Conservation (phyloP, 495 filamentous ascomycete genomes). For the Aspergillus sparsus region DNA sequence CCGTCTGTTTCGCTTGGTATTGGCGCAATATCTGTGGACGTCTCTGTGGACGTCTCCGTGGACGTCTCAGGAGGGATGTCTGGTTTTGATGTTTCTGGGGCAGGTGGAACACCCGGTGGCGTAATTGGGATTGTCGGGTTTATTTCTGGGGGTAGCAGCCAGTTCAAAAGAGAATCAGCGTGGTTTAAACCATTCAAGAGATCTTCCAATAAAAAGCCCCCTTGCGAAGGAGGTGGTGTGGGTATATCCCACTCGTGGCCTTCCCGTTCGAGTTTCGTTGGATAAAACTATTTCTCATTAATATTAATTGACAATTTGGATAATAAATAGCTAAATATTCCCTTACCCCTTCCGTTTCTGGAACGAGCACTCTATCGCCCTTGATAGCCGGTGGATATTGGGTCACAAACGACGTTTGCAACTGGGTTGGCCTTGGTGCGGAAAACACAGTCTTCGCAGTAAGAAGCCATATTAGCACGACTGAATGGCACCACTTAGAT, state of each 20-base stretch:
- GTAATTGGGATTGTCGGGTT: neutral
- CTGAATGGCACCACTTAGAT: slow-evolving; percentile 26
- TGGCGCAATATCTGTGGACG: neutral
- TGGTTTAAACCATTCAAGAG: slow-evolving; percentile 30
- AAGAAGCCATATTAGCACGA: slow-evolving; percentile 43
- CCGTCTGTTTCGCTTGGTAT: neutral
- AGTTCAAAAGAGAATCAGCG: slow-evolving; percentile 26
- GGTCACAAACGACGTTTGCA: slow-evolving; percentile 33
- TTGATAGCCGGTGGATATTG: slow-evolving; percentile 40
- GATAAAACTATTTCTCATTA: slow-evolving; percentile 35
- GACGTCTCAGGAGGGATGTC: neutral
- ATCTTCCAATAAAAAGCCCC: slow-evolving; percentile 18
- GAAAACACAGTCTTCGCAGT: slow-evolving; percentile 30
- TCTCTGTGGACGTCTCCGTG: neutral
- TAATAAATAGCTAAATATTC: neutral
- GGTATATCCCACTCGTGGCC: slow-evolving; percentile 41
- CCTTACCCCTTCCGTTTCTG: slow-evolving; percentile 39
- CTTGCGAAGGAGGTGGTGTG: slow-evolving; percentile 30
- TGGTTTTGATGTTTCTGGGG: slow-evolving; percentile 1
- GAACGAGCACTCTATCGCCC: slow-evolving; percentile 27
- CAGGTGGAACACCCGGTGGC: slow-evolving; percentile 11
- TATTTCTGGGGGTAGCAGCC: slow-evolving; percentile 13
- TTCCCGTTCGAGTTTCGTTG: slow-evolving; percentile 42
- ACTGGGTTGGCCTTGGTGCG: slow-evolving; percentile 31
- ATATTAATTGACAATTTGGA: neutral